These are phyloP conservation scores for Nakazawaea molendinolei DNA, from an alignment of 805 yeast genomes.

Conservation along the genomic window DNA sequence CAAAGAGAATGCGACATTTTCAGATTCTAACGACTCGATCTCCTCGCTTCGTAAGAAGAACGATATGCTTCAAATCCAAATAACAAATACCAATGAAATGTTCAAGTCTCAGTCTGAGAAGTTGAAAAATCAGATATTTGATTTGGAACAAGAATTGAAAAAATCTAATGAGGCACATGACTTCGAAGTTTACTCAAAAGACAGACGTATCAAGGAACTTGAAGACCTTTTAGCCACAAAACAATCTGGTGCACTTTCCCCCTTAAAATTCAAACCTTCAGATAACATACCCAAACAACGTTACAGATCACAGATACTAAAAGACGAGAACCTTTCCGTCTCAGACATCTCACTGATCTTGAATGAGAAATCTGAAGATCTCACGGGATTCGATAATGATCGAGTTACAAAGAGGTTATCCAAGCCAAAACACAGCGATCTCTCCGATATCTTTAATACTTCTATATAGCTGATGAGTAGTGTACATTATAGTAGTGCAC, in stretches of 20 bases:
- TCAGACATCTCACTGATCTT: constrained; percentile 9
- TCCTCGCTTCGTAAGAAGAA: constrained; percentile 3
- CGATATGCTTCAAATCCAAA: constrained; percentile 10
- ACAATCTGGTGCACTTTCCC: neutral
- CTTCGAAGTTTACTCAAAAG: constrained; percentile 19
- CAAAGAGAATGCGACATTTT: neutral
- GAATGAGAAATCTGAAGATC: constrained; percentile 5
- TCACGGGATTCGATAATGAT: constrained; percentile 9
- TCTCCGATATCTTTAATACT: too few species aligned
- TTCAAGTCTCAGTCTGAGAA: constrained; percentile 12
- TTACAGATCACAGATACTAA: constrained; percentile 5
- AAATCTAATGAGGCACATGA: constrained; percentile 22
- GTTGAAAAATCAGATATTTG: constrained; percentile 10
- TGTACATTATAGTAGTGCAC: too few species aligned
- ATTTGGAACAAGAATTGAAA: constrained; percentile 16
- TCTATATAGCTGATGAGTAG: too few species aligned
- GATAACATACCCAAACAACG: neutral
- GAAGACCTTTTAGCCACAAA: constrained; percentile 15
- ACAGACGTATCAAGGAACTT: constrained; percentile 23
- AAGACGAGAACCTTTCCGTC: constrained; percentile 1
- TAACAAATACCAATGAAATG: constrained; percentile 7
- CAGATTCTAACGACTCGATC: neutral
- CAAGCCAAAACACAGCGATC: neutral
- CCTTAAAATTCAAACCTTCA: neutral
- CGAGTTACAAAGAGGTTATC: constrained; percentile 6